Conservation (phyloP, 1,284 basidiomycete genomes). For the Heterobasidion occidentale region DNA sequence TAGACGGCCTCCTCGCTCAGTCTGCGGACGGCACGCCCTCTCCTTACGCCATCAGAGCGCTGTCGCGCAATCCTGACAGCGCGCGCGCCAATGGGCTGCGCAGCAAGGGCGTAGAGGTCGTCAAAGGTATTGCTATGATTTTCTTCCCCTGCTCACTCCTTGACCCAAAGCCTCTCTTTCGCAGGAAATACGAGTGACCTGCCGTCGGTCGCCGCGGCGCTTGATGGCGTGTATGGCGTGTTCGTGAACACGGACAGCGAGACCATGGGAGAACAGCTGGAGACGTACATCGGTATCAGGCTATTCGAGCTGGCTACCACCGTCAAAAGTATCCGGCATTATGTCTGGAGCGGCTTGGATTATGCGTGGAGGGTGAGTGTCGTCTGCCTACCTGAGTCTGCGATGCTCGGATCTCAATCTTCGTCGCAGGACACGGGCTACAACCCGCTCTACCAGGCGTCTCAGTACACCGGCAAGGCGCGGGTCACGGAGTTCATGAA, state of each 20-base stretch:
- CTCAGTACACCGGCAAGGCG: conserved; percentile 35
- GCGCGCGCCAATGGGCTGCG: conserved; percentile 26
- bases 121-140: conserved; percentile 24
- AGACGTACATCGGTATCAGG: conserved; percentile 32
- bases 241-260: conserved; percentile 40
- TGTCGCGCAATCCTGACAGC: conserved; percentile 33
- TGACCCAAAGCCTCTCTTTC: not conserved
- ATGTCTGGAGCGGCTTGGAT: conserved; percentile 31
- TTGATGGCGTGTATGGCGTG: conserved; percentile 36
- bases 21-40: conserved; percentile 30
- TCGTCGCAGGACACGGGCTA: conserved; percentile 7
- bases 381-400: not conserved
- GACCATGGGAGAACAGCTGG: conserved; percentile 33
- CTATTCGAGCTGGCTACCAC: conserved; percentile 40
- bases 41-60: conserved; percentile 35
- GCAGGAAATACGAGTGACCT: conserved; percentile 13
- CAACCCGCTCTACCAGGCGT: conserved; percentile 16
- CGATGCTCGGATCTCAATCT: not conserved
- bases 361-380: conserved; percentile 28
- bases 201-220: conserved; percentile 20
- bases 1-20: conserved; percentile 30
- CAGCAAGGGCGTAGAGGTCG: conserved; percentile 30
- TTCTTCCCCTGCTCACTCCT: not conserved
- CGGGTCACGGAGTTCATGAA: conserved; percentile 35
- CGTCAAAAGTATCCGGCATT: conserved; percentile 22